Base-by-base conservation (phyloP, 1,284 basidiomycete species). In the Rhodotorula sp. region DNA sequence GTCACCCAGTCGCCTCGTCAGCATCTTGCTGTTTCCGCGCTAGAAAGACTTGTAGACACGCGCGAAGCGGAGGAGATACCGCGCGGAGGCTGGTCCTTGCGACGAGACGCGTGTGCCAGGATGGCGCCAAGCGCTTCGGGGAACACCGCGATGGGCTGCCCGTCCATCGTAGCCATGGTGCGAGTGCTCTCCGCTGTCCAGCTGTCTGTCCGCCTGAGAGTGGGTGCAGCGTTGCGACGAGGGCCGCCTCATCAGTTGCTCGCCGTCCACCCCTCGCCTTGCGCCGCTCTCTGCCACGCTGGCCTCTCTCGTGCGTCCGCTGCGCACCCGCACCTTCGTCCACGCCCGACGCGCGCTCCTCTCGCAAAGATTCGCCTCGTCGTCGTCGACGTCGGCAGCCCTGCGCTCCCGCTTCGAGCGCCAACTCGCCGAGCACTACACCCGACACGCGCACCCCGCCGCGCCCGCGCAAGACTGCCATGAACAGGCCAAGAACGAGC, bases 401-500 rank as follows among this genome's bases (percentile, higher is more conserved):
- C 37, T 36, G 7, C 46, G 27, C 36, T 41, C 62, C 19, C 44
- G 15, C 27, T 44, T 44, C 32, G 29, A 48, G 4, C 46, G 36
- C 21, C 19, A 37, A 1, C 56, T 58, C 36, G 36, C 54, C 10
- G 34, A 21, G 8, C 37, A 62, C 61, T 62, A 62, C 61, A 15
- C 50, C 6, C 48, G 50, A 36, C 32, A 34, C 9, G n/a, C 32
- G 22, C 27, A 25, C 36, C 10, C 25, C 3, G 50, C 50, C 2
- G 50, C 50, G 3, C n/a, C n/a, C n/a, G 22, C 25, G 34, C n/a
- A 5, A 29, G 56, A 50, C 56, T 32, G 13, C 34, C 50, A 37
- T 17, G 64, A 69, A 6, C 53, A 69, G 12, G 73, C 67, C 0
- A 1, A 1, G 10, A 58, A 72, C 17, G 64, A 74, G 15, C 57